Percentiles rank a stretch among this genome's conserved stretches.
These are phyloP conservation scores for Hypoxylon lenormandii DNA, from an alignment of 495 filamentous ascomycete genomes.

Conservation along the genomic window DNA sequence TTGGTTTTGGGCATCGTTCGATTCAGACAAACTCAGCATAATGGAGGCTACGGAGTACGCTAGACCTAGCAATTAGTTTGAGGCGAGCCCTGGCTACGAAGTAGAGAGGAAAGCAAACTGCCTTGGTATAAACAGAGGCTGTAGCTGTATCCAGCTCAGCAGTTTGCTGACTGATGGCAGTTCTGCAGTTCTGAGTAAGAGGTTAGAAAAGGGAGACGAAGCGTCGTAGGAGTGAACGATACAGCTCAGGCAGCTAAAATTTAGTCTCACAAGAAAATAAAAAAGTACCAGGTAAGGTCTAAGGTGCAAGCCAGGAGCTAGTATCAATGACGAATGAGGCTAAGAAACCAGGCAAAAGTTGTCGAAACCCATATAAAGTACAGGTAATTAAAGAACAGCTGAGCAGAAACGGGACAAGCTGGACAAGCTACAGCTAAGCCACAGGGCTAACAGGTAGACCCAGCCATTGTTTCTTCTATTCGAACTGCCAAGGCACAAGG, in stretches of 20 bases:
- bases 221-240: constrained; percentile 2
- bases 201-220: not conserved
- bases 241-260: not conserved
- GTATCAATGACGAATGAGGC: constrained; percentile 44
- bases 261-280: constrained; percentile 23
- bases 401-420: not conserved
- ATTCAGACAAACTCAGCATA: constrained; percentile 36
- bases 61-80: constrained; percentile 2
- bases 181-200: not conserved
- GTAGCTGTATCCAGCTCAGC: constrained; percentile 3
- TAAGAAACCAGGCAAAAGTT: constrained; percentile 23
- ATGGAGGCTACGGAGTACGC: constrained; percentile 23
- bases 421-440: constrained; percentile 20
- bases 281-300: constrained; percentile 9
- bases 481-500: not conserved
- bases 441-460: constrained; percentile 2
- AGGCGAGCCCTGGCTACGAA: constrained; percentile 13
- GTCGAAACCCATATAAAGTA: constrained; percentile 9
- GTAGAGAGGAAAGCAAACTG: not conserved
- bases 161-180: constrained; percentile 2
- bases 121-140: constrained; percentile 14
- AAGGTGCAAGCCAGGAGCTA: constrained; percentile 10
- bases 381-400: not conserved
- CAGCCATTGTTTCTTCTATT: not conserved
- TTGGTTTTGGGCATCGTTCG: constrained; percentile 59